Percentiles rank a stretch among this genome's conserved stretches.
These are phyloP conservation scores for Neophaeococcomyces mojaviensis DNA, from an alignment of 2,329 filamentous ascomycete genomes.

Conservation along the genomic window DNA sequence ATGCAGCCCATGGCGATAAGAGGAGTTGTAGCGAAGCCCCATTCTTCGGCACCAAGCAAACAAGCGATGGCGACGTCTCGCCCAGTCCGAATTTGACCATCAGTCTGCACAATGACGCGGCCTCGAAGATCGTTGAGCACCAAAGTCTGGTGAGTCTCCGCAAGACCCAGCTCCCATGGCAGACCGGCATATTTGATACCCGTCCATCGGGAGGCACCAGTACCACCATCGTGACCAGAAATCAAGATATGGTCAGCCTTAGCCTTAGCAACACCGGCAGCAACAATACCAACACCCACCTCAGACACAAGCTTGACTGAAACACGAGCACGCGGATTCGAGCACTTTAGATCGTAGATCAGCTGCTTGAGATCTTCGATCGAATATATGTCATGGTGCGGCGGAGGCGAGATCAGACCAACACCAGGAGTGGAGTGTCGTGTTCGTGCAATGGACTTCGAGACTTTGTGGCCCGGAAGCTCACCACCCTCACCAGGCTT, in stretches of 20 bases:
- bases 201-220: slow-evolving; percentile 93
- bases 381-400: slow-evolving; percentile 97
- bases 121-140: slow-evolving; percentile 93
- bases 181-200: slow-evolving; percentile 98
- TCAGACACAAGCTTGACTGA: slow-evolving; percentile 98
- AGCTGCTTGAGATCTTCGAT: slow-evolving; percentile 97
- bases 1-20: slow-evolving; percentile 96
- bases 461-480: slow-evolving; percentile 93
- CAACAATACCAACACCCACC: slow-evolving; percentile 94
- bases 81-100: slow-evolving; percentile 87
- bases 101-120: slow-evolving; percentile 91
- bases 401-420: slow-evolving; percentile 88
- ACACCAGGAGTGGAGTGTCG: slow-evolving; percentile 95
- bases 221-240: slow-evolving; percentile 93
- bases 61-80: slow-evolving; percentile 91
- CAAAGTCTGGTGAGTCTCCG: slow-evolving; percentile 92
- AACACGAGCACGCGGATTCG: slow-evolving; percentile 81
- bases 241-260: slow-evolving; percentile 96
- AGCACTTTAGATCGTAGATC: slow-evolving; percentile 96
- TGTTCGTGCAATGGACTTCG: slow-evolving; percentile 84
- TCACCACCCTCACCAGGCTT: slow-evolving; percentile 98
- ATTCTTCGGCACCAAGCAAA: slow-evolving; percentile 94
- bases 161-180: slow-evolving; percentile 92
- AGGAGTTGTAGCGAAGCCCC: slow-evolving; percentile 90
- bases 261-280: slow-evolving; percentile 93